Conservation (phyloP, 805 yeast species). For the Saturnispora bothae region DNA sequence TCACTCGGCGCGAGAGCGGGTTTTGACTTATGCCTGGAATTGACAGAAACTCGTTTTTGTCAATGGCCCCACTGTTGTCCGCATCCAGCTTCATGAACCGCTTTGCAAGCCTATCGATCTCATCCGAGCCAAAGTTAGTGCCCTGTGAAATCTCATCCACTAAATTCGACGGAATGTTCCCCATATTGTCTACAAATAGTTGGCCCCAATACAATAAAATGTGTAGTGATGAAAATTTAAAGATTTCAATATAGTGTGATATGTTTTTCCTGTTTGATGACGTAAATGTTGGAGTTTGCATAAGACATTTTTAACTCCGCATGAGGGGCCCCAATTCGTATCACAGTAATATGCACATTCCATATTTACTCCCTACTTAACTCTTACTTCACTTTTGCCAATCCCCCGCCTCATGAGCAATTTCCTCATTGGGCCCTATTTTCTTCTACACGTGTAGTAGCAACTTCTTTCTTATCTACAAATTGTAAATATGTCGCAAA, state of each 20-base stretch:
- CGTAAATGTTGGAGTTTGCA: too few species aligned
- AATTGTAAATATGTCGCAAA: too few species aligned
- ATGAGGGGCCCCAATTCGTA: too few species aligned
- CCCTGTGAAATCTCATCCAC: conserved; percentile 69
- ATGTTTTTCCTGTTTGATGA: not conserved
- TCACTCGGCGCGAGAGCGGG: conserved; percentile 80
- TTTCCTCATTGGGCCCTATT: too few species aligned
- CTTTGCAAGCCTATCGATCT: conserved; percentile 81
- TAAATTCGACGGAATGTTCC: conserved; percentile 29
- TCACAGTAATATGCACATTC: too few species aligned
- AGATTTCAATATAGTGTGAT: not conserved
- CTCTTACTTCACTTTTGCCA: too few species aligned
- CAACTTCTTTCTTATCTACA: too few species aligned
- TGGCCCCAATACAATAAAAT: too few species aligned
- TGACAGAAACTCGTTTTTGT: conserved; percentile 77
- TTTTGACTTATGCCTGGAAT: conserved; percentile 89
- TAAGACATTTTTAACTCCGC: too few species aligned
- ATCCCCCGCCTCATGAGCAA: too few species aligned
- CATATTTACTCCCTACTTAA: too few species aligned
- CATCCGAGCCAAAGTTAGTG: conserved; percentile 80
- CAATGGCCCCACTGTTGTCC: conserved; percentile 87
- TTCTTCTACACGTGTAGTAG: too few species aligned
- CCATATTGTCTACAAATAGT: conserved; percentile 20
- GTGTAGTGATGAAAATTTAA: not conserved
- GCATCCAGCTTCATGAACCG: conserved; percentile 92